phyloP scores from a whole-genome alignment of 768 basidiomycete genomes.

The Amanita jacksonii region DNA sequence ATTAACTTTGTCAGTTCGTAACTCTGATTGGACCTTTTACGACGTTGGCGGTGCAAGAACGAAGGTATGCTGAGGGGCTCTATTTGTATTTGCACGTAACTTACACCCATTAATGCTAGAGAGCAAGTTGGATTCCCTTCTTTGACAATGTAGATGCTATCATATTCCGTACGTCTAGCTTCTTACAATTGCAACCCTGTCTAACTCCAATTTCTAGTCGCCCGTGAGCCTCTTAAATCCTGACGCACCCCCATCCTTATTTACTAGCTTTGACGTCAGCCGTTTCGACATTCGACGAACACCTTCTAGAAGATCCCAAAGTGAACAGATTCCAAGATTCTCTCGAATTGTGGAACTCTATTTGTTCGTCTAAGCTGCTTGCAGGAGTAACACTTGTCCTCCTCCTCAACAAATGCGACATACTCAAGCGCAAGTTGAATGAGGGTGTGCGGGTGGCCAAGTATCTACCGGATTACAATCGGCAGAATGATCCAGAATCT shows the following conservation, averaged over 20 bases:
- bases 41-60: conserved; percentile 63
- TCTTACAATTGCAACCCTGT: too few relatives aligned
- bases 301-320: conserved; percentile 44
- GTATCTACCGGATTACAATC: conserved; percentile 49
- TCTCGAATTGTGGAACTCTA: conserved; percentile 53
- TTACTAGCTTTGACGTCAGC: too few relatives aligned
- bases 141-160: conserved; percentile 70
- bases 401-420: conserved; percentile 69
- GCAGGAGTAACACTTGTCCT: conserved; percentile 53
- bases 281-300: conserved; percentile 36
- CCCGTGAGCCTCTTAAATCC: conserved; percentile 5
- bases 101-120: conserved; percentile 26
- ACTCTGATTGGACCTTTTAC: conserved; percentile 55
- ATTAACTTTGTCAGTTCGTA: conserved; percentile 12
- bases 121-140: conserved; percentile 63
- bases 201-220: conserved; percentile 22
- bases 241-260: not conserved
- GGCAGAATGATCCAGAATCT: conserved; percentile 44
- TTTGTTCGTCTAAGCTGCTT: conserved; percentile 53
- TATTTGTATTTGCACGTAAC: conserved; percentile 3
- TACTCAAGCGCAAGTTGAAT: conserved; percentile 41
- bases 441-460: conserved; percentile 38
- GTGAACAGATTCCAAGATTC: conserved; percentile 70
- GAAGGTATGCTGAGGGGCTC: conserved; percentile 33
- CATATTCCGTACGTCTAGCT: conserved; percentile 63